Evolutionary conservation across 2,329 filamentous ascomycete species (phyloP).

Genomic region (Phoma herbarum): DNA sequence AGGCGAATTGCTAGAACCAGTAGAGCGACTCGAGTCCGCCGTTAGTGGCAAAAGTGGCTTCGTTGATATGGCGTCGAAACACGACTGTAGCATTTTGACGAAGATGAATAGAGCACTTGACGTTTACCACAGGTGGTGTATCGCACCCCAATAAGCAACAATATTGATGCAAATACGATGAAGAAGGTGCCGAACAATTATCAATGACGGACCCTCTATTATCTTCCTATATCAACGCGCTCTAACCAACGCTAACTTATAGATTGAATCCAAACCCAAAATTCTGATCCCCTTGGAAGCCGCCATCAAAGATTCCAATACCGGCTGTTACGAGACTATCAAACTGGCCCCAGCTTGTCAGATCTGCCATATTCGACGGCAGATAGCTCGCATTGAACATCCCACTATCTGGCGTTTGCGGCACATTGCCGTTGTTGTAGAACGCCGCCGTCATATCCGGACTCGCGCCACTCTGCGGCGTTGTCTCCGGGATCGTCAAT

Average conservation of each 20-base stretch:
- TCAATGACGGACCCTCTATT: not conserved
- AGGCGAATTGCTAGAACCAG: not conserved
- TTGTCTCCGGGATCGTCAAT: constrained; percentile 13
- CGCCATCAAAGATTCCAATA: constrained; percentile 44
- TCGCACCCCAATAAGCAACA: not conserved
- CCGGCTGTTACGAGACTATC: constrained; percentile 50
- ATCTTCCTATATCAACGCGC: not conserved
- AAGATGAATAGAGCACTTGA: not conserved
- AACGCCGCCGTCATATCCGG: constrained; percentile 23
- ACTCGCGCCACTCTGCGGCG: constrained; percentile 28
- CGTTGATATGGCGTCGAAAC: not conserved
- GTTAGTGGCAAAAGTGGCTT: not conserved
- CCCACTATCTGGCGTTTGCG: constrained; percentile 41
- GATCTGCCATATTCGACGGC: constrained; percentile 44
- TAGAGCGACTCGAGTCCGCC: not conserved
- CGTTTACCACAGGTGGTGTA: not conserved
- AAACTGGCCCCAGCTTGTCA: constrained; percentile 52
- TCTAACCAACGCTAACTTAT: not conserved
- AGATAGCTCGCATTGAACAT: constrained; percentile 35
- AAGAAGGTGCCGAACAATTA: not conserved
- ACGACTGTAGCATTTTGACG: not conserved
- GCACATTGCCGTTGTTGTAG: constrained; percentile 33
- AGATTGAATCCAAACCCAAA: constrained; percentile 36
- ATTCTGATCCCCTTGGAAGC: constrained; percentile 34
- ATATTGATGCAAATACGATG: not conserved